These are phyloP conservation scores for Trichoderma endophyticum DNA, from an alignment of 2,329 filamentous ascomycete genomes.

Conservation along the genomic window DNA sequence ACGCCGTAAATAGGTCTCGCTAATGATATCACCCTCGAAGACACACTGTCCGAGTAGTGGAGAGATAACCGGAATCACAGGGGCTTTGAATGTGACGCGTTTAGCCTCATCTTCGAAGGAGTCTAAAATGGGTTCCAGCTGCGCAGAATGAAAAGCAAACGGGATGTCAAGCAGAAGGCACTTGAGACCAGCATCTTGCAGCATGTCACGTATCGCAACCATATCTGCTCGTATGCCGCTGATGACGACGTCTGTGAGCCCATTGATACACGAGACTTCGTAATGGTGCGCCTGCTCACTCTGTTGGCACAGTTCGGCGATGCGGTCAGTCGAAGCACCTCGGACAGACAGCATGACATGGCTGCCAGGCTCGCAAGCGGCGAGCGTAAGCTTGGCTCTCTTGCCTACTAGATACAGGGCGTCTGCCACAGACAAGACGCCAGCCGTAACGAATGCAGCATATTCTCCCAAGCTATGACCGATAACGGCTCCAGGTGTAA, in stretches of 20 bases:
- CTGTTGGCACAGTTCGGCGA: background rate
- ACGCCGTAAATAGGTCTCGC: background rate
- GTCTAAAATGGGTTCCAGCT: conserved; percentile 54
- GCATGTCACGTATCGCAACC: background rate
- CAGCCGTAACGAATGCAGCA: conserved; percentile 59
- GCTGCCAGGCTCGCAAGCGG: conserved; percentile 63
- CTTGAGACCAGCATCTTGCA: conserved; percentile 25
- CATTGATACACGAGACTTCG: conserved; percentile 60
- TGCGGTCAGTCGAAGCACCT: conserved; percentile 54
- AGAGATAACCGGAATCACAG: conserved; percentile 59
- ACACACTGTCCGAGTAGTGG: conserved; percentile 49
- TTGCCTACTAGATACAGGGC: conserved; percentile 69
- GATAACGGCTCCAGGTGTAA: conserved; percentile 54
- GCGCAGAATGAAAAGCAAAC: conserved; percentile 53
- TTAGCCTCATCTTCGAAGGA: conserved; percentile 51
- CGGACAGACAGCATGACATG: conserved; percentile 58
- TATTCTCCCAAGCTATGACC: conserved; percentile 49
- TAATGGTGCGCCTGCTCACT: conserved; percentile 61
- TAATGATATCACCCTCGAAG: background rate
- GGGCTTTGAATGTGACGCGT: conserved; percentile 39
- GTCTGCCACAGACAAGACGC: conserved; percentile 69
- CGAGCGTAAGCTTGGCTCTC: conserved; percentile 62
- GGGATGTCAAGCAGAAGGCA: conserved; percentile 44
- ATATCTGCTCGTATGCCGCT: background rate
- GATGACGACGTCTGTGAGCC: conserved; percentile 39